Evolutionary conservation across 2,329 filamentous ascomycete genomes (phyloP), one percentile per base, ranked within the genome.

Genomic region (Alternaria ethzedia): DNA sequence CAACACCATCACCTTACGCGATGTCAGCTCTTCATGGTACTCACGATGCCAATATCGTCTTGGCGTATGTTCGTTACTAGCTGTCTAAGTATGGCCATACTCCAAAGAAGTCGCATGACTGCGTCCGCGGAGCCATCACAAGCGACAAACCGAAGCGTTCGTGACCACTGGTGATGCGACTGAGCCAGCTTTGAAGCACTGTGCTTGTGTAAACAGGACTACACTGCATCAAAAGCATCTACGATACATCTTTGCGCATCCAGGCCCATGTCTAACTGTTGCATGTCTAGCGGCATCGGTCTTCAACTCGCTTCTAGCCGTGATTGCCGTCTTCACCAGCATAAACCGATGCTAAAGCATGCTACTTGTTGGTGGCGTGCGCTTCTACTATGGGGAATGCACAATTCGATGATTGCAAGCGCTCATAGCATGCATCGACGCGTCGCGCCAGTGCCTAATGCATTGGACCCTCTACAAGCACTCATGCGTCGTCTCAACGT

Each of bases 401-500:
- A 8, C 4, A 9, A 17, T 20, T 32, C 12, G 8, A 54, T 23
- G 21, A 23, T 15, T 28, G 5, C 0, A 55, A 43, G 49, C 45
- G 44, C 54, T 49, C 32, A 61, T 61, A 28, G 28, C 28, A 61
- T 51, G 41, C 50, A 52, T 60, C 30, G 28, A 36, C 5, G 43
- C 30, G 46, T 51, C 21, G 32, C 46, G 26, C 45, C 46, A 50
- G 20, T 49, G 54, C 54, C 28, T 51, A 57, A 57, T 36, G 45
- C 54, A 46, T 57, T 63, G n/a, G 63, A 61, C 54, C 55, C 30
- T 52, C 41, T 49, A 41, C 44, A 44, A 46, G 41, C n/a, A n/a
- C 45, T 32, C 28, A 59, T 69, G 67, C 69, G 66, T 70, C 67
- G 64, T 69, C 62, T 59, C 58, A 70, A 76, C 71, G 73, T 75